Evolutionary conservation across 495 filamentous ascomycete species (phyloP).

Genomic region (Aeminium ludgeri): DNA sequence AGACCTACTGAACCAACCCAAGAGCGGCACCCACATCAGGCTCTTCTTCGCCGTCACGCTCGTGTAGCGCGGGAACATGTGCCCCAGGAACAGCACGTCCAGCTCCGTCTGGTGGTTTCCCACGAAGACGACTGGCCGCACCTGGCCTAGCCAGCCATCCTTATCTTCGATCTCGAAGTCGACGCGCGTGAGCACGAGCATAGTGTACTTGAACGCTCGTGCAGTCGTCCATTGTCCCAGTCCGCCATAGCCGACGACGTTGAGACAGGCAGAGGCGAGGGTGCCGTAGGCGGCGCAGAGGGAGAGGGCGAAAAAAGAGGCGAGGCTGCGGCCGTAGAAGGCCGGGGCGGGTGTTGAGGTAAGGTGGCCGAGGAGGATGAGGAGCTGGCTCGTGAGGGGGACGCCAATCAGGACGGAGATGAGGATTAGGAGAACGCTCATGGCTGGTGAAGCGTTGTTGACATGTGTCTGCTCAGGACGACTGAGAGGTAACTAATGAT

Average conservation of each 20-base stretch:
- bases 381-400: slow-evolving; percentile 31
- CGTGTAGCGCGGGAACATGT: slow-evolving; percentile 77
- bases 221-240: slow-evolving; percentile 75
- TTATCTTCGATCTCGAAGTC: slow-evolving; percentile 44
- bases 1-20: slow-evolving; percentile 76
- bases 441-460: not conserved
- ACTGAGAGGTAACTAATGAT: too few species aligned
- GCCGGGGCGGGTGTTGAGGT: slow-evolving; percentile 4
- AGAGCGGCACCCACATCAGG: slow-evolving; percentile 61
- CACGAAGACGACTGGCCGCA: slow-evolving; percentile 75
- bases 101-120: slow-evolving; percentile 71
- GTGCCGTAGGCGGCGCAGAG: slow-evolving; percentile 63
- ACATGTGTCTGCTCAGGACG: too few species aligned
- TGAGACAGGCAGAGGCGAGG: slow-evolving; percentile 51
- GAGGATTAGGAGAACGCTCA: slow-evolving; percentile 7
- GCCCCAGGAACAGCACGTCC: slow-evolving; percentile 78
- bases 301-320: slow-evolving; percentile 50
- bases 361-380: slow-evolving; percentile 17
- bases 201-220: slow-evolving; percentile 58
- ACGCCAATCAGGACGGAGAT: slow-evolving; percentile 29
- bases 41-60: slow-evolving; percentile 85
- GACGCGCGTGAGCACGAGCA: slow-evolving; percentile 63
- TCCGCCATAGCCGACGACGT: slow-evolving; percentile 50
- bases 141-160: slow-evolving; percentile 12
- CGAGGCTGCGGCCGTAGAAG: slow-evolving; percentile 57